Base-by-base conservation (phyloP, 1,284 basidiomycete genomes). In the Heterobasidion irregulare region DNA sequence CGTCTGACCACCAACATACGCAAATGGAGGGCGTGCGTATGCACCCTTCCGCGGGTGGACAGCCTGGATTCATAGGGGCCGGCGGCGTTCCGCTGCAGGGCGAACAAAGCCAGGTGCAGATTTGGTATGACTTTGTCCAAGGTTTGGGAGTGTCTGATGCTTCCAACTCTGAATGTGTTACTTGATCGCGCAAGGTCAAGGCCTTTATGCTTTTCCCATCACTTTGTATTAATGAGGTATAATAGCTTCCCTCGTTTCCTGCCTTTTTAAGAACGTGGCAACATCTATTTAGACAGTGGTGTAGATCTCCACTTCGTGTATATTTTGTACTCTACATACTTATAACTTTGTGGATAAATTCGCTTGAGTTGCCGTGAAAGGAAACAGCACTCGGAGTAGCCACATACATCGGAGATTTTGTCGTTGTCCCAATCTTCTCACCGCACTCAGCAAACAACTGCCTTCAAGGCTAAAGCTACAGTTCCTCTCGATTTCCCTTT, bases 121-220 rank as follows among this genome's bases (percentile, higher is more conserved):
- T 57, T 41, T 64, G 63, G 63, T 57, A 53, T 50, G 56, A 54
- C 19, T 60, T 63, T 48, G 52, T 62, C 4, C 34, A 56, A 13
- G 59, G 54, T 43, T 49, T 63, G 12, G 62, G 56, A 18, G 47
- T 62, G 44, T 35, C 32, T 16, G 8, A 36, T 19, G 15, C 47
- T 8, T 48, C 38, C 10, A 41, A 41, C 38, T 41, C 38, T 41
- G 38, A 41, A 41, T 41, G 38, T 8, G 38, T 41, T 12, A 41
- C 38, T 41, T 41, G n/a, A 41, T 41, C 6, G n/a, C 12, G 38
- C 38, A 41, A 41, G 12, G n/a, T 8, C 26, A 26, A 26, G 26
- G 26, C 6, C 26, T 26, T 5, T 26, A 5, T 26, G 26, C 26
- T 26, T 26, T 26, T 26, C 6, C 26, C 26, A 26, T 26, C 26